Base-by-base conservation (phyloP, 257 asterid species). In the Ilex asprella region DNA sequence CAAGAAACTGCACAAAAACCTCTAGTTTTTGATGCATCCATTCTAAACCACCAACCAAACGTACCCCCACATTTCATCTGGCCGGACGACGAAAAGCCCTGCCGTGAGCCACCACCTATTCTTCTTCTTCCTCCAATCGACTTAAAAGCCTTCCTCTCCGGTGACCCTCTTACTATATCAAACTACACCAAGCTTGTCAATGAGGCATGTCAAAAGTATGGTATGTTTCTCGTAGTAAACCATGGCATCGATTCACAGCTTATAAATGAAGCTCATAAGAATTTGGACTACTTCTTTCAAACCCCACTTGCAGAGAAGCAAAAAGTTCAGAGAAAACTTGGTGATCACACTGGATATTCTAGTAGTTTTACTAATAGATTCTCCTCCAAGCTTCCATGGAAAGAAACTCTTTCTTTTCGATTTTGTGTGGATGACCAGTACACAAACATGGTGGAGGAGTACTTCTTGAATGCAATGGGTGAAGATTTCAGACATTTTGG, bases 351-450 rank as follows among this genome's bases (percentile, higher is more conserved):
- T 64, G 95, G 96, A 46, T 89, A 89, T 59, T 76, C 96, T 9
- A 89, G 95, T 63, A 89, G 96, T 73, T 89, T 89, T 58, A 82
- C 86, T 12, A 68, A 58, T 51, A 69, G 96, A 61, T 89, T 89
- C 74, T 80, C 96, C 11, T 73, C 83, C 15, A 86, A 89, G 41
- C 95, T 89, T 58, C 95, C 96, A 2, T 89, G 95, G 96, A 89
- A 89, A 67, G 96, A 89, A 55, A 89, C 96, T 3, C 76, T 89
- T 31, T 82, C 96, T 50, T 73, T 86, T 12, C 70, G 67, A 12
- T 82, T 82, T 46, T 75, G 67, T 51, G 82, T 73, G 8, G 85
- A 84, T 15, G 39, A 16, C 12, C 75, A 52, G 9, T 58, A 15
- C 58, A 41, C 73, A 7, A 41, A 44, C 65, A 52, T 68, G 10